Evolutionary conservation across 164 flowering plant genomes (phyloP).

Genomic region (Liriodendron chinense): DNA sequence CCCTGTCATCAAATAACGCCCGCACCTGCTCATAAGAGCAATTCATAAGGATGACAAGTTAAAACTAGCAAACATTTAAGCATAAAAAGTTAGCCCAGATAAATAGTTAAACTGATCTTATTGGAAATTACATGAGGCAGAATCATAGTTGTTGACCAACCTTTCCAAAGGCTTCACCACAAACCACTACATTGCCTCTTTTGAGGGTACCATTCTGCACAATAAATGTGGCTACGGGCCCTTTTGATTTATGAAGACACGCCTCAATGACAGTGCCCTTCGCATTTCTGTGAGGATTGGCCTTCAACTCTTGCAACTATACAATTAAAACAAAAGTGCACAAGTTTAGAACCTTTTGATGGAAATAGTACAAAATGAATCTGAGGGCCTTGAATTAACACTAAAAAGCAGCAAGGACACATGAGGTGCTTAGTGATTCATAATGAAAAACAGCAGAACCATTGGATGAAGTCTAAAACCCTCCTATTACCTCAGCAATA

Average conservation of each 20-base stretch:
- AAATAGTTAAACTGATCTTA: background rate
- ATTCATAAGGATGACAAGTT: slow-evolving; percentile 9
- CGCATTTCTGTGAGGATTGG: slow-evolving; percentile 89
- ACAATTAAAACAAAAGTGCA: slow-evolving; percentile 9
- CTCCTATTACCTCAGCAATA: slow-evolving; percentile 74
- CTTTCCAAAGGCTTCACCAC: slow-evolving; percentile 97
- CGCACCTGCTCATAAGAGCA: slow-evolving; percentile 51
- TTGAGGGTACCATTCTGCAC: slow-evolving; percentile 93
- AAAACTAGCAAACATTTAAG: background rate
- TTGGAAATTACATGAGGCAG: background rate
- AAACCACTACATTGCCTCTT: slow-evolving; percentile 75
- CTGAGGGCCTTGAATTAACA: no score
- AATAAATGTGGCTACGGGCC: slow-evolving; percentile 84
- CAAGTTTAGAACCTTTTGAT: background rate
- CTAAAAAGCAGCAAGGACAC: background rate
- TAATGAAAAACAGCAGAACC: background rate
- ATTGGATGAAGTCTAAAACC: background rate
- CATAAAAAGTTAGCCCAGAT: background rate
- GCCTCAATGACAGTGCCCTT: slow-evolving; percentile 98
- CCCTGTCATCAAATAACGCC: slow-evolving; percentile 83
- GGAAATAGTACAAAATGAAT: background rate
- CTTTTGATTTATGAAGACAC: slow-evolving; percentile 84
- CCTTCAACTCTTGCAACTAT: slow-evolving; percentile 89
- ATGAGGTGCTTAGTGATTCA: background rate
- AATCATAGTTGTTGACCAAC: slow-evolving; percentile 31